These are phyloP conservation scores for Penicillium hesseltinei DNA, from an alignment of 2,329 filamentous ascomycete species.

Conservation along the genomic window DNA sequence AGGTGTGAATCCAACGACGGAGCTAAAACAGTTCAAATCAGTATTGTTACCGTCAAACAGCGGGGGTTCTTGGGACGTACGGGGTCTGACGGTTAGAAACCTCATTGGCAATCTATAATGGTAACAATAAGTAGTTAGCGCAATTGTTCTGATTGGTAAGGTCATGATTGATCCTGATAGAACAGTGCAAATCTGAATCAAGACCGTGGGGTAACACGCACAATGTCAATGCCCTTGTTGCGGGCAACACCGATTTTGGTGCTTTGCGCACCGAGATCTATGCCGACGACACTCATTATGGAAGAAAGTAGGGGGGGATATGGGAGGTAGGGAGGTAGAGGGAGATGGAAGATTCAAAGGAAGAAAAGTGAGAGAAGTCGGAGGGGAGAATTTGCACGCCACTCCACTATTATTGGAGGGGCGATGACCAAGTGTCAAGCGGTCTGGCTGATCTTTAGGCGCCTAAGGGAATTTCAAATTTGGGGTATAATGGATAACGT, in stretches of 20 bases:
- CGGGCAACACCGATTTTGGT: constrained; percentile 96
- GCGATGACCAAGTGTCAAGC: constrained; percentile 29
- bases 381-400: constrained; percentile 42
- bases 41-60: constrained; percentile 9
- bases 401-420: constrained; percentile 38
- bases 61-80: constrained; percentile 60
- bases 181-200: constrained; percentile 1
- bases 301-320: constrained; percentile 17
- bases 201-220: constrained; percentile 56
- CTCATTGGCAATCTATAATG: constrained; percentile 86
- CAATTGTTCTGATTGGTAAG: neutral
- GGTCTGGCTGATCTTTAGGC: constrained; percentile 21
- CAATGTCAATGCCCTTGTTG: constrained; percentile 98
- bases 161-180: constrained; percentile 1
- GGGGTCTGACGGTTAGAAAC: constrained; percentile 97
- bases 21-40: constrained; percentile 52
- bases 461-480: constrained; percentile 1
- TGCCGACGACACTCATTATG: constrained; percentile 67
- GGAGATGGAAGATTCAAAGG: constrained; percentile 23
- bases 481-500: neutral
- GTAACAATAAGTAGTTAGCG: constrained; percentile 18
- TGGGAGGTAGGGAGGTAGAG: constrained; percentile 20
- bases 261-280: constrained; percentile 95
- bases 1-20: constrained; percentile 90
- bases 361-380: constrained; percentile 22